Evolutionary conservation across 2,329 filamentous ascomycete genomes (phyloP).

Genomic region (Sphaerostilbella broomeana): DNA sequence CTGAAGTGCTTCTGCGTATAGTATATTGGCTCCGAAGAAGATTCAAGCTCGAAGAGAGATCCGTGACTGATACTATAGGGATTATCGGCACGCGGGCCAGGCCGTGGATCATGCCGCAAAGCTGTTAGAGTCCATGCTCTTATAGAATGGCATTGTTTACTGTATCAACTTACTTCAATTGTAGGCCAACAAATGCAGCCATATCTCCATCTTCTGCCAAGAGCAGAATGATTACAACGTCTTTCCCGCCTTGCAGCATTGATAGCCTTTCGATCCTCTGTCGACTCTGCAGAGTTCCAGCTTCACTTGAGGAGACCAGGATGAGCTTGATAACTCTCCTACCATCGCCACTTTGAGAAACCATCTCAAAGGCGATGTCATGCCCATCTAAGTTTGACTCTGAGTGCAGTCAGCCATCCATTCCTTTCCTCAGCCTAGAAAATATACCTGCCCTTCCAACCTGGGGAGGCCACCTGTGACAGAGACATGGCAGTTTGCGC

Average conservation of each 20-base stretch:
- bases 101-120: conserved; percentile 27
- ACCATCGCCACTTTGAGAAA: neutral
- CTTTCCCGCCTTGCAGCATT: conserved; percentile 32
- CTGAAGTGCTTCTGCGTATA: too few species aligned
- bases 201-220: conserved; percentile 28
- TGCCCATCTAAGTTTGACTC: conserved; percentile 37
- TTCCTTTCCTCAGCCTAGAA: conserved; percentile 6
- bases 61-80: conserved; percentile 31
- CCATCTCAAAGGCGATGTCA: conserved; percentile 38
- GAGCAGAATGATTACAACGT: conserved; percentile 40
- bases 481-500: conserved; percentile 24
- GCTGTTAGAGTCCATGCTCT: conserved; percentile 1
- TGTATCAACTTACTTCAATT: conserved; percentile 33
- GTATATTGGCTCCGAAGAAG: conserved; percentile 28
- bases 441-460: conserved; percentile 23
- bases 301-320: conserved; percentile 34
- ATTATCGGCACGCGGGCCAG: conserved; percentile 34
- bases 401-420: conserved; percentile 18
- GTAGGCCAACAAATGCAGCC: conserved; percentile 34
- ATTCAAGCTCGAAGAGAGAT: conserved; percentile 33
- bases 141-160: neutral
- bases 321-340: conserved; percentile 29
- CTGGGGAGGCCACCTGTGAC: conserved; percentile 7
- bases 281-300: conserved; percentile 23
- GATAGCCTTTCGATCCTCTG: conserved; percentile 36